phyloP scores from a whole-genome alignment of 306 rosid genomes.

The Begonia peltatifolia region DNA sequence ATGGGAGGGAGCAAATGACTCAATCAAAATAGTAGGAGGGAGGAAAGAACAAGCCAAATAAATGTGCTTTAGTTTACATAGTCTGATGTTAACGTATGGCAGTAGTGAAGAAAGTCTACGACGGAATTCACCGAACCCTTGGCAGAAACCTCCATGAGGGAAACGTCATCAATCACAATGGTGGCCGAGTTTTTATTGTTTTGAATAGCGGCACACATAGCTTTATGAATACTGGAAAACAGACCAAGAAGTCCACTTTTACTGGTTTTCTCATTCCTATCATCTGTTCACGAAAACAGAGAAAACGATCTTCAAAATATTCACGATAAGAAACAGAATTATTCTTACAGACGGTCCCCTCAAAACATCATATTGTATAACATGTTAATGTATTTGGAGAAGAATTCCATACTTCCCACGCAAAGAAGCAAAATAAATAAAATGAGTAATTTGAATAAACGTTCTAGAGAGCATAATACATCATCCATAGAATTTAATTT shows the following conservation, averaged over 20 bases:
- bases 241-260: conserved; percentile 40
- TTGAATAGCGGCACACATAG: conserved; percentile 26
- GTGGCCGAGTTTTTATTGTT: conserved; percentile 35
- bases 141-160: conserved; percentile 77
- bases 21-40: conserved; percentile 6
- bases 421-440: too few relatives aligned
- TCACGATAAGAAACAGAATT: too few relatives aligned
- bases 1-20: conserved; percentile 3
- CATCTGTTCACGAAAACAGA: conserved; percentile 24
- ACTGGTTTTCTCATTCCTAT: conserved; percentile 19
- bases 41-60: not conserved
- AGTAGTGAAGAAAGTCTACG: conserved; percentile 81
- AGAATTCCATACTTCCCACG: too few relatives aligned
- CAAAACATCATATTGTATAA: too few relatives aligned
- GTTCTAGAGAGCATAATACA: too few relatives aligned
- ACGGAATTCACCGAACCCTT: conserved; percentile 60
- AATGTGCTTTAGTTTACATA: conserved; percentile 28
- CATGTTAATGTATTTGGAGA: too few relatives aligned
- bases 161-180: conserved; percentile 62
- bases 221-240: conserved; percentile 51
- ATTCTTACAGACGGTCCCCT: too few relatives aligned
- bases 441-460: too few relatives aligned
- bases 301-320: too few relatives aligned
- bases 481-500: too few relatives aligned
- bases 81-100: conserved; percentile 63